Base-by-base conservation (phyloP, 2,329 filamentous ascomycete species). In the Ascochyta pisi region DNA sequence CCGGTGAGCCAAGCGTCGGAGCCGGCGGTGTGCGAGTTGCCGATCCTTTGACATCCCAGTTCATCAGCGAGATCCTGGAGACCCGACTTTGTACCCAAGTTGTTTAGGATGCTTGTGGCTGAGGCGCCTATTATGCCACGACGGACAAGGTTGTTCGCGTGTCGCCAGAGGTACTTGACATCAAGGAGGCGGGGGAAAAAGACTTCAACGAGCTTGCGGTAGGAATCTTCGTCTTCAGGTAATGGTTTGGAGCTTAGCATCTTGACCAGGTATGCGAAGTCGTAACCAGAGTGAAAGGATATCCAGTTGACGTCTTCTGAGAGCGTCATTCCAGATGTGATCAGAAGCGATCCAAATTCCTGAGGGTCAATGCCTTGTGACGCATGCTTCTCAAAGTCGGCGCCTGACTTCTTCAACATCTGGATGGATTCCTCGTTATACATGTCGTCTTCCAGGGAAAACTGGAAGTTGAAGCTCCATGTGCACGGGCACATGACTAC, bases 391-490 rank as follows among this genome's bases (percentile, higher is more conserved):
- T 85, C 83, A 63, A 99, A 97, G 75, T 98, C 92, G 59, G 97
- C 93, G n/a, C 95, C 95, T 2, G 92, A 91, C 68, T 91, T 89
- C 66, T 92, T 89, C 19, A 98, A 84, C 66, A 96, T 92, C 63
- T 95, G 90, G 64, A 97, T 97, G 15, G 92, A 97, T 54, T 92
- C 90, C 73, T 96, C 90, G 61, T 96, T 95, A 78, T 96, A 98
- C 95, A 99, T 99, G 78, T 99, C 95, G 35, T 94, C 87, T 64
- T 95, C 90, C 9, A 97, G 83, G 1, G 92, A 95, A 77, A 98
- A 99, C 67, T 93, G 89, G 79, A 99, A 99, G 82, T 99, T 98
- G 83, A 99, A 99, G 67, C 97, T 94, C 95, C 95, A 99, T 16
- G 94, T 96, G 73, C 90, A 96, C 15, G 91, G 94, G 56, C 92